Base-by-base conservation (phyloP, 768 basidiomycete species). In the Mycena chlorophos region DNA sequence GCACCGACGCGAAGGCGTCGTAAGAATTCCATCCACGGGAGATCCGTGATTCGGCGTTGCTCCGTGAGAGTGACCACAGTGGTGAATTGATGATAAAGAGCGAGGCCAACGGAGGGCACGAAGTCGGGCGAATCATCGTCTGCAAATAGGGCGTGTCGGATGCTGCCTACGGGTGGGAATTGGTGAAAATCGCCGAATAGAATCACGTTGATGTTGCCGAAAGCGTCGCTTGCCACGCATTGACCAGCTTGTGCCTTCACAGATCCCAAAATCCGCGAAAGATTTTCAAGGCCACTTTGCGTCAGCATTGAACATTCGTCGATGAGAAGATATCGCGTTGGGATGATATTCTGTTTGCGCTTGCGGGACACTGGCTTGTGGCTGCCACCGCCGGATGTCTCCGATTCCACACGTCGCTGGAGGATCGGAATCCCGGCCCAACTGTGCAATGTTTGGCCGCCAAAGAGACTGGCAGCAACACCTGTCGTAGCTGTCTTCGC, bases 161-260 rank as follows among this genome's bases (percentile, higher is more conserved):
- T 23, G 61, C 53, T 51, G 4, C 47, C 63, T 0, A 80, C 75
- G 0, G 75, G 77, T 1, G 76, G 78, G 53, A 80, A 78, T 62
- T 78, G 78, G 51, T 79, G 76, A 17, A 77, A 69, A 49, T 79
- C 75, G 0, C 78, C 78, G 19, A 63, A 61, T 2, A 78, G 19
- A 3, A 78, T 71, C 3, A 79, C 64, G 51, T 71, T 74, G 52
- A 78, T 63, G 0, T 75, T 72, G 2, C 72, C 73, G 55, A 78
- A 78, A 0, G 69, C 55, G 1, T 31, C 4, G 1, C 55, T 54
- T 0, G 57, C 23, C 5, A 58, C 47, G 0, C 54, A 57, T 8
- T 30, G 39, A 10, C 42, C 54, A 22, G 14, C 50, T 26, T 52
- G 38, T 12, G 46, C 54, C 23, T 52, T 53, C 0, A 54, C 63